Percentiles rank a stretch among this genome's conserved stretches.
phyloP scores from a whole-genome alignment of 352 stramenopile genomes.

The Phytopythium boreale region DNA sequence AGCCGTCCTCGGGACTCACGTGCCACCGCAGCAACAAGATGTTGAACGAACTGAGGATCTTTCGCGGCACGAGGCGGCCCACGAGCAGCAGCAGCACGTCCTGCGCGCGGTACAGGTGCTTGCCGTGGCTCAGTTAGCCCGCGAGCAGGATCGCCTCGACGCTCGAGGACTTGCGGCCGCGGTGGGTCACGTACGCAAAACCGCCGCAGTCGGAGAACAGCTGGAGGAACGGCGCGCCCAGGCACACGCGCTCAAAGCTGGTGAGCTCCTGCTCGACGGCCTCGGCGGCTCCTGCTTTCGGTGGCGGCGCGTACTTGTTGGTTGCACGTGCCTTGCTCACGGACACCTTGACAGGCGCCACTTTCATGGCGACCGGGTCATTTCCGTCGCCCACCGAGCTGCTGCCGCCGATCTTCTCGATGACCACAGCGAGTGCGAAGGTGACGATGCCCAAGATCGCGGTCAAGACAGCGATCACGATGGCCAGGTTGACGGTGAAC shows the following conservation, averaged over 20 bases:
- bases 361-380: background rate
- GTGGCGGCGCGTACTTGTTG: background rate
- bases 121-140: conserved; percentile 17
- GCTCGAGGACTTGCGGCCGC: conserved; percentile 9
- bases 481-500: conserved; percentile 21
- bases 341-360: background rate
- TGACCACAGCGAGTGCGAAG: conserved; percentile 5
- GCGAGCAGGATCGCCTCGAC: conserved; percentile 14
- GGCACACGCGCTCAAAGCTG: conserved; percentile 18
- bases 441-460: conserved; percentile 14
- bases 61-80: conserved; percentile 14
- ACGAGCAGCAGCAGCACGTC: conserved; percentile 17
- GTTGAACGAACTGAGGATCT: conserved; percentile 24
- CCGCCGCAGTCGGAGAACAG: conserved; percentile 19
- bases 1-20: conserved; percentile 14
- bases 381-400: background rate
- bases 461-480: conserved; percentile 18
- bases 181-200: conserved; percentile 15
- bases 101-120: conserved; percentile 16
- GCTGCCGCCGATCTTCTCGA: background rate
- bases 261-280: conserved; percentile 4
- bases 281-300: background rate
- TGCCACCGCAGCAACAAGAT: conserved; percentile 22
- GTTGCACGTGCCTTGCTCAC: background rate
- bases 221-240: conserved; percentile 11